Percentiles rank a stretch among this genome's conserved stretches.
Conservation (phyloP, 352 stramenopile genomes). For the Phytophthora sojae region DNA sequence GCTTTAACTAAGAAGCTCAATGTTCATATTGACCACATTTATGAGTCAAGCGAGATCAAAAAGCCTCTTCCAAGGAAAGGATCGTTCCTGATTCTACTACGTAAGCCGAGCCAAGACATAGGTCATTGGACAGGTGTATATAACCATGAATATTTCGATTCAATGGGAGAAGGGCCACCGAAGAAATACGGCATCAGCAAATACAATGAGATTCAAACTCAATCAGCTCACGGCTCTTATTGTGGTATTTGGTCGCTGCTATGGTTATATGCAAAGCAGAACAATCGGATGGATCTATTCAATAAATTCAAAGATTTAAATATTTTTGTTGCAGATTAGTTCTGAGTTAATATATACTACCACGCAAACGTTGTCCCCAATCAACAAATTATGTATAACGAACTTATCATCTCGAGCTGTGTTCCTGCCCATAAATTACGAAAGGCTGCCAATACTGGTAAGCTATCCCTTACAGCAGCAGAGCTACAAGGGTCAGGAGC, state of each 20-base stretch:
- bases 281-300: background rate
- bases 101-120: background rate
- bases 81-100: too few relatives aligned
- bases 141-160: conserved; percentile 1
- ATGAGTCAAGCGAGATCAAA: too few relatives aligned
- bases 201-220: conserved; percentile 5
- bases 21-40: background rate
- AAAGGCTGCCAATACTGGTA: background rate
- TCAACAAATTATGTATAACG: background rate
- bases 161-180: background rate
- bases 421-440: background rate
- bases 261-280: background rate
- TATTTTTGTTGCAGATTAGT: conserved; percentile 1
- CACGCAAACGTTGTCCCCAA: too few relatives aligned
- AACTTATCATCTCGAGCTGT: background rate
- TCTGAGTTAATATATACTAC: background rate
- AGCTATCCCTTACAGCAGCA: background rate
- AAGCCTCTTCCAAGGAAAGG: too few relatives aligned
- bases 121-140: conserved; percentile 5
- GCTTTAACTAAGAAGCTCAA: too few relatives aligned
- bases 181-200: background rate
- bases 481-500: background rate
- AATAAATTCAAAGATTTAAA: conserved; percentile 1
- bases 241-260: background rate
- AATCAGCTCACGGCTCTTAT: background rate